Evolutionary conservation across 2,329 filamentous ascomycete species (phyloP).

Genomic region (Cadophora sp.): DNA sequence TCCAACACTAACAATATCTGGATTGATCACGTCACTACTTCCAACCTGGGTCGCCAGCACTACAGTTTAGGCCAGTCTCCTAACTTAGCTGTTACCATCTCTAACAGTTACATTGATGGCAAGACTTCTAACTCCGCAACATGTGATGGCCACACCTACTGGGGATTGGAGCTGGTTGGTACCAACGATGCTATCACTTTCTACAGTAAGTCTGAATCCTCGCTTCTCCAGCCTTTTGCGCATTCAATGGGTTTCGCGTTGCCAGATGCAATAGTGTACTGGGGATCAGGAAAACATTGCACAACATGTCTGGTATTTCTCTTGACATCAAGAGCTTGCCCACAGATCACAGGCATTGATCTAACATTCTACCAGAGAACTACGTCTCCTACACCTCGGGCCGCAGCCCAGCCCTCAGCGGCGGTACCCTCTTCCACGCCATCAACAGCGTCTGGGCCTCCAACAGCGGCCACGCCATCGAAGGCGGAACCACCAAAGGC

Average conservation of each 20-base stretch:
- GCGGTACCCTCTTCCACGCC: constrained; percentile 46
- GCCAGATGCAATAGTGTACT: no score
- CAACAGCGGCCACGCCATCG: constrained; percentile 52
- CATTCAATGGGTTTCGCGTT: no score
- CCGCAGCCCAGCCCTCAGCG: constrained; percentile 50
- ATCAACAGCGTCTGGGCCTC: constrained; percentile 49
- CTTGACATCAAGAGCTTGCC: no score
- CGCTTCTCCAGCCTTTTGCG: constrained; percentile 39
- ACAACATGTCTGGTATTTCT: no score
- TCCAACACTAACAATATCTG: constrained; percentile 44
- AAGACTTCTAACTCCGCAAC: constrained; percentile 49
- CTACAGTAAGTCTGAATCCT: not conserved
- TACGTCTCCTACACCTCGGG: constrained; percentile 51
- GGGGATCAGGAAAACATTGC: no score
- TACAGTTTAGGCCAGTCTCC: constrained; percentile 8
- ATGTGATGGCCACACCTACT: constrained; percentile 55
- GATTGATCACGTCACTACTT: constrained; percentile 42
- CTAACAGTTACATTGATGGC: constrained; percentile 54
- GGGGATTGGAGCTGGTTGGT: constrained; percentile 43
- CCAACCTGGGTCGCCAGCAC: constrained; percentile 4
- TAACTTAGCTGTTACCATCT: constrained; percentile 45
- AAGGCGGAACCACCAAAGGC: constrained; percentile 42
- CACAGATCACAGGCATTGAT: constrained; percentile 45
- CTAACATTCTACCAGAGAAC: constrained; percentile 49
- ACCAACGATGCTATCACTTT: constrained; percentile 16